phyloP scores from a whole-genome alignment of 148 eudicot genomes.

The Chenopodium quinoa region DNA sequence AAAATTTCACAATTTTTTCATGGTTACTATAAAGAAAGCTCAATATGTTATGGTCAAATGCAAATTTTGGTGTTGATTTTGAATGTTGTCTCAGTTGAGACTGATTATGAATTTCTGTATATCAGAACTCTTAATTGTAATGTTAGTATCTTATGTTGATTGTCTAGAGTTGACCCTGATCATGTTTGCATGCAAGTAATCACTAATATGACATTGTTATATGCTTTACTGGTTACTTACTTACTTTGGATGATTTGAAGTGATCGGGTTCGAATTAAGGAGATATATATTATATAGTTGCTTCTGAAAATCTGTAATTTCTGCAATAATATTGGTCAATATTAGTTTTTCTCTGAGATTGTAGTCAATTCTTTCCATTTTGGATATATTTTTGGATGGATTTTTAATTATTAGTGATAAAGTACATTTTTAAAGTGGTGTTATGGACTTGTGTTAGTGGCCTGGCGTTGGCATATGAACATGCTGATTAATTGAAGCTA shows the following conservation, averaged over 20 bases:
- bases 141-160: neutral
- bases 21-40: neutral
- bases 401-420: neutral
- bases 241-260: neutral
- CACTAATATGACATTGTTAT: neutral
- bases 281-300: neutral
- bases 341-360: no score
- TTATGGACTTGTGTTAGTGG: neutral
- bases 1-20: neutral
- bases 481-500: neutral
- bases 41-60: neutral
- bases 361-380: neutral
- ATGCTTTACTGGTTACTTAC: no score
- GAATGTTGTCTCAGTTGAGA: neutral
- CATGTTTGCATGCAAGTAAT: neutral
- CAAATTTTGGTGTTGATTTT: neutral
- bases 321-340: neutral
- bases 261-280: neutral
- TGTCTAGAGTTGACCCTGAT: constrained; percentile 1
- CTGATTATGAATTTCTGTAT: neutral
- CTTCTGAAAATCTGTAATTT: neutral
- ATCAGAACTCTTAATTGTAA: neutral
- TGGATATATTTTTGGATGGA: neutral
- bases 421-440: neutral
- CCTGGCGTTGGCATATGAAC: neutral